These are phyloP conservation scores for Wickerhamiella allomyrinae DNA, from an alignment of 805 yeast genomes.

Conservation along the genomic window DNA sequence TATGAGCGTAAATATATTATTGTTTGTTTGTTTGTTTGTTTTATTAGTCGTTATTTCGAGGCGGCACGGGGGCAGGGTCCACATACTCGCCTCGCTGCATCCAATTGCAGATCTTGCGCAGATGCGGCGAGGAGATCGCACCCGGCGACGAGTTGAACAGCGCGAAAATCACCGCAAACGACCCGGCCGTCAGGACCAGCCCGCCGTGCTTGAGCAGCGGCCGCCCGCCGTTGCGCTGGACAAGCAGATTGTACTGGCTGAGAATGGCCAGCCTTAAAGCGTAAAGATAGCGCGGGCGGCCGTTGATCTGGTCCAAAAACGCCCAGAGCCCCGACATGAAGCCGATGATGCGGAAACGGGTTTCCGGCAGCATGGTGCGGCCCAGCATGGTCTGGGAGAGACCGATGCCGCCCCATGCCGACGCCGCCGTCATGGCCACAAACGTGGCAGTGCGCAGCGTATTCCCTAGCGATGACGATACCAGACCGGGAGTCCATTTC, in stretches of 20 bases:
- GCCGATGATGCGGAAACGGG: constrained; percentile 29
- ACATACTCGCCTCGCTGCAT: constrained; percentile 18
- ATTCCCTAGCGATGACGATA: not conserved
- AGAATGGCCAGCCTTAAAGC: constrained; percentile 25
- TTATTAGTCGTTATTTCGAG: not conserved
- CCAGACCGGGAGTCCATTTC: not conserved
- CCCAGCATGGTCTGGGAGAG: constrained; percentile 23
- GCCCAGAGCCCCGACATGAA: constrained; percentile 31
- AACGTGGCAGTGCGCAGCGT: constrained; percentile 24
- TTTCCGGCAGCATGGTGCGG: constrained; percentile 19
- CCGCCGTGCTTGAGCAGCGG: constrained; percentile 23
- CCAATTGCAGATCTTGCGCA: constrained; percentile 23
- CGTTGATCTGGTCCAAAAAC: constrained; percentile 22
- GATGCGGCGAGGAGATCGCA: constrained; percentile 13
- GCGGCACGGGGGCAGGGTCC: constrained; percentile 14
- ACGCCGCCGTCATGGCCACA: constrained; percentile 24
- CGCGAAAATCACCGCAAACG: constrained; percentile 18
- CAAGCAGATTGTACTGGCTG: constrained; percentile 25
- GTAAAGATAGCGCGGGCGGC: constrained; percentile 24
- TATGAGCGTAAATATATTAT: not conserved
- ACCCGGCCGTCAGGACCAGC: constrained; percentile 21
- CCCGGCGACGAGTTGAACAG: constrained; percentile 13
- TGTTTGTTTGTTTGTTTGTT: not conserved
- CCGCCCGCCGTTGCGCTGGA: constrained; percentile 16
- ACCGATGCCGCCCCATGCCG: constrained; percentile 29